Conservation (phyloP, 139 green algal genomes). For the Picochlorum sp. region DNA sequence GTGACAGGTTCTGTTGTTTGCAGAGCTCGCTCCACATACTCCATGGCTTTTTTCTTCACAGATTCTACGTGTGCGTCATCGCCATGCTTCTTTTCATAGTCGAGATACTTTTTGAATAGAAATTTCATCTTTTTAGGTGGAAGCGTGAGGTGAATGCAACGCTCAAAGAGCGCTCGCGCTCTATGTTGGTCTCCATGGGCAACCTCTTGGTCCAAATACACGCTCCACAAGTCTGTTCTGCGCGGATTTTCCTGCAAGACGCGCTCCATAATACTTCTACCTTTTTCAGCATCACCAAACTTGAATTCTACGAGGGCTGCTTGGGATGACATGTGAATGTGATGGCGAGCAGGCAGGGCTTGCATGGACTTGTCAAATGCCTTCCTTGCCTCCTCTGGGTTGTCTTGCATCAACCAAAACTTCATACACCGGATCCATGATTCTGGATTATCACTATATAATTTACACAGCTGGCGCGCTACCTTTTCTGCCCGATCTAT, state of each 20-base stretch:
- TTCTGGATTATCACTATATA: constrained; percentile 76
- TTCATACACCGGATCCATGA: constrained; percentile 69
- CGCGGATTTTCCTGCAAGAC: constrained; percentile 88
- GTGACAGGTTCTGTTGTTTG: no score
- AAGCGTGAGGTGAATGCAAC: constrained; percentile 71
- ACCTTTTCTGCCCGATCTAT: constrained; percentile 37
- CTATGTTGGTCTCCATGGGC: constrained; percentile 21
- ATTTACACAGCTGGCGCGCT: constrained; percentile 60
- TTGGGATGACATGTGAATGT: constrained; percentile 78
- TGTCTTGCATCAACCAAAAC: constrained; percentile 33
- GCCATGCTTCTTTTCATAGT: constrained; percentile 83
- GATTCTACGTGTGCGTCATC: constrained; percentile 51
- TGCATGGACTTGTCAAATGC: constrained; percentile 62
- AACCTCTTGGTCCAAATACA: constrained; percentile 90
- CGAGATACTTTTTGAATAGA: constrained; percentile 81
- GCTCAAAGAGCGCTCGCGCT: constrained; percentile 75
- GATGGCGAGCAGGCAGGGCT: constrained; percentile 78
- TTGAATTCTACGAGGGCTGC: constrained; percentile 83
- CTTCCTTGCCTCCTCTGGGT: constrained; percentile 28
- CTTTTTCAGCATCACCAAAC: constrained; percentile 52
- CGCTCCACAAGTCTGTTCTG: constrained; percentile 88
- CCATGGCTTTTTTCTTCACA: constrained; percentile 80
- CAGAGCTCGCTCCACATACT: constrained; percentile 65
- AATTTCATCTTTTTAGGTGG: constrained; percentile 90
- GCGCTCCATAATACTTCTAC: constrained; percentile 78